Percentiles rank a stretch among this genome's conserved stretches.
Conservation (phyloP, 768 basidiomycete genomes). For the Tricholoma bakamatsutake region DNA sequence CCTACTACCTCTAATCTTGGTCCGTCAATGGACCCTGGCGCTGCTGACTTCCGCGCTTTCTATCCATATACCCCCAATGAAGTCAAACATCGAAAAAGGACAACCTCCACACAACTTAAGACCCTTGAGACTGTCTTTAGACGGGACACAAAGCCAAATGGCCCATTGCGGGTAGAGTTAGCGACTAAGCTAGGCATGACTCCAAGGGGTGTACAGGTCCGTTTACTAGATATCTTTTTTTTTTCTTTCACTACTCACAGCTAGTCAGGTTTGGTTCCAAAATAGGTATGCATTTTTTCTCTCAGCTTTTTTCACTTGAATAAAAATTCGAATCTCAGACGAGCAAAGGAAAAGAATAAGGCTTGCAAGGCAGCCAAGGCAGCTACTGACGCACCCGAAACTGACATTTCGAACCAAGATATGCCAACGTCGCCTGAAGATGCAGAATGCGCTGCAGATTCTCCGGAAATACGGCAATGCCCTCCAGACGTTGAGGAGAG, state of each 20-base stretch:
- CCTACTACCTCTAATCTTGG: conserved; percentile 26
- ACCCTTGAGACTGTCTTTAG: conserved; percentile 85
- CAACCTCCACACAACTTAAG: conserved; percentile 82
- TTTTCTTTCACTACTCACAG: conserved; percentile 5
- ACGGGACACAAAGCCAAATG: conserved; percentile 89
- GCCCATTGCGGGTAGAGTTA: conserved; percentile 69
- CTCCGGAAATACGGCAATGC: conserved; percentile 8
- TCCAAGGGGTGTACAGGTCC: conserved; percentile 89
- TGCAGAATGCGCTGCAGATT: conserved; percentile 8
- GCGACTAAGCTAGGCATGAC: conserved; percentile 87
- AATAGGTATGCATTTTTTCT: conserved; percentile 49
- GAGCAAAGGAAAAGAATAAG: conserved; percentile 79
- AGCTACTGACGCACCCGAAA: conserved; percentile 8
- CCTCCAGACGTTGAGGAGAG: conserved; percentile 11
- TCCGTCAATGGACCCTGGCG: conserved; percentile 51
- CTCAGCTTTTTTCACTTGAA: background rate
- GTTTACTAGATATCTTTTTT: conserved; percentile 17
- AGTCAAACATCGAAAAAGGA: conserved; percentile 91
- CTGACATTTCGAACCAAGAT: conserved; percentile 18
- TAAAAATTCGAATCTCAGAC: conserved; percentile 33
- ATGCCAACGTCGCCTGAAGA: conserved; percentile 22
- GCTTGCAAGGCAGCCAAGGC: conserved; percentile 44
- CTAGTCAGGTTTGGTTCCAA: conserved; percentile 81
- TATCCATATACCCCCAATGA: conserved; percentile 88
- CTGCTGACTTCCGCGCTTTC: conserved; percentile 78